Conservation (phyloP, 306 rosid species). For the Rosa persica region DNA sequence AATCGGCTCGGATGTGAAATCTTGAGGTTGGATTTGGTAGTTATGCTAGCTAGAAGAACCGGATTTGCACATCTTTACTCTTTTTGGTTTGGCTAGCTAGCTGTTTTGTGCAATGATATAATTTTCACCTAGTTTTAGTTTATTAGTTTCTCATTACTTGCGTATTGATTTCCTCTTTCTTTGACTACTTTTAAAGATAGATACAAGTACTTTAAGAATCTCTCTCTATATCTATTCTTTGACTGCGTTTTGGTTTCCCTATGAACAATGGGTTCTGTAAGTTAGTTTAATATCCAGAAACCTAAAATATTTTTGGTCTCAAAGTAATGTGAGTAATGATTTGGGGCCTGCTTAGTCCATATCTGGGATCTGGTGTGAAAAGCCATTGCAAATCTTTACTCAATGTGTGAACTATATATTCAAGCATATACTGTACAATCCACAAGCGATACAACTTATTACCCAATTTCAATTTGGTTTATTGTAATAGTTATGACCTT, state of each 20-base stretch:
- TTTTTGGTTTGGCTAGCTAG: not conserved
- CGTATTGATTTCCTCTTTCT: slow-evolving; percentile 24
- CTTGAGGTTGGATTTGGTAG: slow-evolving; percentile 98
- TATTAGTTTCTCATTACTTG: not conserved
- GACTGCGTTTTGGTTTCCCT: too few species aligned
- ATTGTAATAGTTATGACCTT: not conserved
- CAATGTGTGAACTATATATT: not conserved
- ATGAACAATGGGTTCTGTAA: too few species aligned
- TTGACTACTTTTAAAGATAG: slow-evolving; percentile 45
- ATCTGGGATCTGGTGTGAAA: not conserved
- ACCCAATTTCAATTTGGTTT: not conserved
- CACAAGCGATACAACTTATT: not conserved
- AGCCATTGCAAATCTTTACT: not conserved
- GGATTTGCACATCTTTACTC: not conserved
- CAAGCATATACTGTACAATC: not conserved
- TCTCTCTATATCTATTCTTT: slow-evolving; percentile 4
- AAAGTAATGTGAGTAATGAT: too few species aligned
- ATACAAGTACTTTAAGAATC: slow-evolving; percentile 21
- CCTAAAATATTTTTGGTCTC: too few species aligned
- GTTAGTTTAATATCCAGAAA: too few species aligned
- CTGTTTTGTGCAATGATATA: not conserved
- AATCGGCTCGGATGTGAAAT: slow-evolving; percentile 76
- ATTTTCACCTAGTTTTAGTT: slow-evolving; percentile 2
- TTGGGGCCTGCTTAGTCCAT: not conserved
- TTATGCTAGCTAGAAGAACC: not conserved